Percentiles rank a stretch among this genome's conserved stretches.
These are phyloP conservation scores for Colletotrichum somersetense DNA, from an alignment of 2,329 filamentous ascomycete genomes.

Conservation along the genomic window DNA sequence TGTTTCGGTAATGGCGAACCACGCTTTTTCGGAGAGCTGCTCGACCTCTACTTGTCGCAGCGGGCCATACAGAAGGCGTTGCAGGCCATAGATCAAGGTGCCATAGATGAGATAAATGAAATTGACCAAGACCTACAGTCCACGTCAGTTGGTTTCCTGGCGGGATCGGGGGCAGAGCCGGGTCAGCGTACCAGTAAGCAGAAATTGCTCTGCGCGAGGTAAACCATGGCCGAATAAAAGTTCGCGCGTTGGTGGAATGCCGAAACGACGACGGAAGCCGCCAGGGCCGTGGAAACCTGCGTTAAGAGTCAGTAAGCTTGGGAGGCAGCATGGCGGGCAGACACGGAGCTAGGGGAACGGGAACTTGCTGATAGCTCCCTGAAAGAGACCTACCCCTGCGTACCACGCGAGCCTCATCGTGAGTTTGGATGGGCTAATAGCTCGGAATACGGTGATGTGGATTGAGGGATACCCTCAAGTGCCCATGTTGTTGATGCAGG, in stretches of 20 bases:
- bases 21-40: constrained; percentile 96
- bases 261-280: constrained; percentile 85
- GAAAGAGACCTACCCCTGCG: constrained; percentile 64
- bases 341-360: constrained; percentile 19
- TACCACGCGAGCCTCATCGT: constrained; percentile 73
- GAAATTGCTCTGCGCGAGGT: constrained; percentile 95
- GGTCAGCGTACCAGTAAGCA: constrained; percentile 81
- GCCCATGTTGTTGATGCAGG: constrained; percentile 51
- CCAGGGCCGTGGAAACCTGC: constrained; percentile 85
- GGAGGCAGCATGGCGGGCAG: constrained; percentile 13
- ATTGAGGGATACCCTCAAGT: constrained; percentile 47
- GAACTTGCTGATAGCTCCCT: constrained; percentile 18
- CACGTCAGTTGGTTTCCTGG: constrained; percentile 14
- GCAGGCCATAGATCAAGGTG: constrained; percentile 86
- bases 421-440: constrained; percentile 47
- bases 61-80: constrained; percentile 89
- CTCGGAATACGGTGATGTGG: constrained; percentile 38
- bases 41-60: constrained; percentile 95
- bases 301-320: constrained; percentile 35
- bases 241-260: constrained; percentile 96
- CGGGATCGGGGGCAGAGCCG: constrained; percentile 6
- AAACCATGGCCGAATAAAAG: constrained; percentile 98
- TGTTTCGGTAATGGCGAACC: constrained; percentile 98
- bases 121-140: constrained; percentile 84
- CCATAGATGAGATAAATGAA: constrained; percentile 85